phyloP scores from a whole-genome alignment of 2,329 filamentous ascomycete genomes.

The Mollisia scopiformis region DNA sequence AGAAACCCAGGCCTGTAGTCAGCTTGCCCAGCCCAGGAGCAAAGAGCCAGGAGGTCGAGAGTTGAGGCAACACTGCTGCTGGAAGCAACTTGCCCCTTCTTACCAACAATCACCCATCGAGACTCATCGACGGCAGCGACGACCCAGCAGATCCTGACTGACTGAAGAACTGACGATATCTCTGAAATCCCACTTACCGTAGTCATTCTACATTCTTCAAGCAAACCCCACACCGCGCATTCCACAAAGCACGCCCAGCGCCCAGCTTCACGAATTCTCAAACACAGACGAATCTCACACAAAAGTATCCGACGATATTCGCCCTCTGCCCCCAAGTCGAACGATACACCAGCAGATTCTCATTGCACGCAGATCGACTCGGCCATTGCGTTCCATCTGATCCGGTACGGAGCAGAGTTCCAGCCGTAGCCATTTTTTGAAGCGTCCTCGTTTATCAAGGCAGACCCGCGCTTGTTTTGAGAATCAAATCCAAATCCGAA shows the following conservation, averaged over 20 bases:
- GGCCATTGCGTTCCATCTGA: slow-evolving; percentile 9
- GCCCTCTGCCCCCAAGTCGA: not conserved
- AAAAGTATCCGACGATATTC: slow-evolving; percentile 7
- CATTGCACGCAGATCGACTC: not conserved
- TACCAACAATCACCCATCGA: slow-evolving; percentile 10
- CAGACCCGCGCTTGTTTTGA: slow-evolving; percentile 19
- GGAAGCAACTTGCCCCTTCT: not conserved
- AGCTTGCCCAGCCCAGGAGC: no score
- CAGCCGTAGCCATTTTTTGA: slow-evolving; percentile 14
- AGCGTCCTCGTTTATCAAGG: slow-evolving; percentile 21
- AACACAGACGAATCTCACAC: slow-evolving; percentile 5
- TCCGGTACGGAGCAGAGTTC: not conserved
- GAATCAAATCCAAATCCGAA: slow-evolving; percentile 22
- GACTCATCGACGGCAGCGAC: slow-evolving; percentile 8
- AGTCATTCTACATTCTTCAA: slow-evolving; percentile 1
- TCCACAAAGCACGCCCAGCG: slow-evolving; percentile 7
- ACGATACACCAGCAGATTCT: not conserved
- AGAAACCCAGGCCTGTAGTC: slow-evolving; percentile 10
- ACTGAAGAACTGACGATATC: not conserved
- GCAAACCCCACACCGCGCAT: slow-evolving; percentile 12
- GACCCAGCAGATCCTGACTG: not conserved
- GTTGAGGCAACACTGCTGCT: slow-evolving; percentile 16
- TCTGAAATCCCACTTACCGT: not conserved
- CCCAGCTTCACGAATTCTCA: not conserved
- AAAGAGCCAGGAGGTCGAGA: not conserved